Evolutionary conservation across 306 rosid species (phyloP), one percentile per base, ranked within the genome.

Genomic region (Rubus idaeus): DNA sequence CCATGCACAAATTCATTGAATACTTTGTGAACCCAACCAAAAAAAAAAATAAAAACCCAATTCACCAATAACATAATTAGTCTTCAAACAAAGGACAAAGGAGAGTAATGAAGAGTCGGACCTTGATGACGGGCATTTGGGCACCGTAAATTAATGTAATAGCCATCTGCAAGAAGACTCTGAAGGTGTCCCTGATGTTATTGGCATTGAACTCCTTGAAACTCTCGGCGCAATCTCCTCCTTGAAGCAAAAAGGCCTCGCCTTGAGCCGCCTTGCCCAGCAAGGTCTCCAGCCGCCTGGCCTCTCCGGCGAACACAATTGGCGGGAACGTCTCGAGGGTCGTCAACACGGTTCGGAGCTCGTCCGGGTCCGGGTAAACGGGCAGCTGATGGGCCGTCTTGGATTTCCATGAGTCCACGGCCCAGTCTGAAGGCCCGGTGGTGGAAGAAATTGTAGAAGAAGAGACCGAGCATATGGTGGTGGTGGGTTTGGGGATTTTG

Each of bases 201-300:
- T 64, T 75, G 41, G 85, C 97, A 81, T 77, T 86, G 68, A 89
- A 91, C 76, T 91, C 97, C 89, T 91, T 89, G 86, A 91, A 91
- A 79, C 95, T 91, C 87, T 91, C 97, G 5, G 97, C 97, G 26
- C 93, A 91, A 47, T 80, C 87, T 44, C 84, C 87, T 0, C 87
- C 87, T 23, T 84, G 87, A 47, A 84, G 87, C 55, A 84, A 41
- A 74, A 84, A 84, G 0, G 87, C 87, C 73, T 84, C 80, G 1
- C 87, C 87, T 50, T 60, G 35, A 8, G 84, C 87, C 21, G 87
- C 84, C 82, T 84, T 81, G 14, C 82, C 87, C 17, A 84, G 84
- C 57, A 76, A 60, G 26, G 68, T 78, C 77, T 84, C 87, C 37
- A 84, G 87, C 71, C 73, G 55, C 52, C 80, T 62, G 37, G 87